Percentiles rank a stretch among this genome's conserved stretches.
Conservation (phyloP, 495 filamentous ascomycete species). For the Gamarada debralockiae region DNA sequence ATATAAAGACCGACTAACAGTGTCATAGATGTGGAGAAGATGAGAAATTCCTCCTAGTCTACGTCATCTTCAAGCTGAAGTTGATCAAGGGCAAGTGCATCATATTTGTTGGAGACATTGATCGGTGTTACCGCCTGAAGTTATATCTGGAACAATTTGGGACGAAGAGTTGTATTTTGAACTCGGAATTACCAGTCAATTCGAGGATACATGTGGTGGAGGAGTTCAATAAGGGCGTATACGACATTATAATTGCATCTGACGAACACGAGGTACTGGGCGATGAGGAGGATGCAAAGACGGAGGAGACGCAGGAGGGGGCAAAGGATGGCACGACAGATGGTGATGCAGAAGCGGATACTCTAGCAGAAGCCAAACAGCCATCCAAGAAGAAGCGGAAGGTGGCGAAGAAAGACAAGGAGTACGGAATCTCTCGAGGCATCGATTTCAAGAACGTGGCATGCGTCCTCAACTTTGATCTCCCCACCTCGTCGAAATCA, state of each 20-base stretch:
- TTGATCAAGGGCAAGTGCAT: slow-evolving; percentile 92
- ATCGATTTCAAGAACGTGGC: slow-evolving; percentile 97
- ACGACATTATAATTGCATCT: slow-evolving; percentile 95
- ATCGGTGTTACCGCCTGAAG: slow-evolving; percentile 90
- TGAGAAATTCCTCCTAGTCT: slow-evolving; percentile 91
- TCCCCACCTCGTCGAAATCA: slow-evolving; percentile 81
- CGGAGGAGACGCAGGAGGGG: slow-evolving; percentile 11
- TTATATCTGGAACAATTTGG: slow-evolving; percentile 96
- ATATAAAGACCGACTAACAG: slow-evolving; percentile 7
- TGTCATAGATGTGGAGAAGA: slow-evolving; percentile 75
- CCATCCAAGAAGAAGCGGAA: slow-evolving; percentile 58
- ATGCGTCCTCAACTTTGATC: slow-evolving; percentile 94
- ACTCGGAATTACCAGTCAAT: slow-evolving; percentile 92
- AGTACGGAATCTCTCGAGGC: slow-evolving; percentile 88
- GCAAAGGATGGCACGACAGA: slow-evolving; percentile 7
- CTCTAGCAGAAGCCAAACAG: slow-evolving; percentile 24
- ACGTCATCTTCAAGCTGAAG: slow-evolving; percentile 92
- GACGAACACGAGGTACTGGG: slow-evolving; percentile 89
- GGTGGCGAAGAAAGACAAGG: slow-evolving; percentile 60
- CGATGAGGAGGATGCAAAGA: slow-evolving; percentile 41
- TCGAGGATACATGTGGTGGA: slow-evolving; percentile 91
- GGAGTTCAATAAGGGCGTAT: slow-evolving; percentile 93
- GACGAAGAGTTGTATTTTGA: slow-evolving; percentile 88
- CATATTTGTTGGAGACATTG: slow-evolving; percentile 90
- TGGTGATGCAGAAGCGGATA: slow-evolving; percentile 8